Evolutionary conservation across 768 basidiomycete species (phyloP).

Genomic region (Pleurotus citrinopileatus): DNA sequence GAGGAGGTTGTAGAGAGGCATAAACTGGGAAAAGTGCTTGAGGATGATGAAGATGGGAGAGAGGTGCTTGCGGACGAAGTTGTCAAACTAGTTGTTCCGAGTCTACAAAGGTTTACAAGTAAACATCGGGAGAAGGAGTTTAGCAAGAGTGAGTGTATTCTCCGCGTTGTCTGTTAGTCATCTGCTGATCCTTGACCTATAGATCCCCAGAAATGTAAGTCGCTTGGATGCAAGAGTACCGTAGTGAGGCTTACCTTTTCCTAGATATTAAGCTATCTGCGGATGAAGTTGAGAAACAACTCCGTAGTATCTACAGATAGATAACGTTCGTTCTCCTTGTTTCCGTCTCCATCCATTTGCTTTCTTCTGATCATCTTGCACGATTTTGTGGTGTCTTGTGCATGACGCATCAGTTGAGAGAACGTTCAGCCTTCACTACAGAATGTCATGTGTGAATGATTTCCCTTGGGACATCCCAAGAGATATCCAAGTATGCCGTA

Average conservation of each 20-base stretch:
- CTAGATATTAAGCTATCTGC: conserved; percentile 77
- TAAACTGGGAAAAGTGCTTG: conserved; percentile 61
- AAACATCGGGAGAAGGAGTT: conserved; percentile 80
- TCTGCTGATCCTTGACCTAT: neutral
- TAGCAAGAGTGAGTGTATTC: conserved; percentile 64
- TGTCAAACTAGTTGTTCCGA: conserved; percentile 73
- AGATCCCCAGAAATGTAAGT: conserved; percentile 76
- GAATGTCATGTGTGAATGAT: too few species aligned
- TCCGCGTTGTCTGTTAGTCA: conserved; percentile 4
- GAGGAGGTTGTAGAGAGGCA: conserved; percentile 82
- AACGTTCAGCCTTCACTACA: too few species aligned
- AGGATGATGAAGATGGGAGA: conserved; percentile 64
- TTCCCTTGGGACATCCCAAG: too few species aligned
- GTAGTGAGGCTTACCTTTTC: neutral
- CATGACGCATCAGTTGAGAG: too few species aligned
- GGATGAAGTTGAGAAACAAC: conserved; percentile 70
- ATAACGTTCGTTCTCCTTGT: neutral
- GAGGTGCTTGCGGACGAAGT: conserved; percentile 68
- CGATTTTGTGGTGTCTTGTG: too few species aligned
- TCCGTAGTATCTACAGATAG: conserved; percentile 58
- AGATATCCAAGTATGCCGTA: too few species aligned
- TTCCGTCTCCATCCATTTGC: neutral
- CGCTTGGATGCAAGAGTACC: neutral
- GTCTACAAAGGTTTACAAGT: conserved; percentile 69
- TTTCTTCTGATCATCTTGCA: too few species aligned